Percentiles rank a stretch among this genome's conserved stretches.
Evolutionary conservation across 2,329 filamentous ascomycete genomes (phyloP).

Genomic region (Phialocephala subalpina): DNA sequence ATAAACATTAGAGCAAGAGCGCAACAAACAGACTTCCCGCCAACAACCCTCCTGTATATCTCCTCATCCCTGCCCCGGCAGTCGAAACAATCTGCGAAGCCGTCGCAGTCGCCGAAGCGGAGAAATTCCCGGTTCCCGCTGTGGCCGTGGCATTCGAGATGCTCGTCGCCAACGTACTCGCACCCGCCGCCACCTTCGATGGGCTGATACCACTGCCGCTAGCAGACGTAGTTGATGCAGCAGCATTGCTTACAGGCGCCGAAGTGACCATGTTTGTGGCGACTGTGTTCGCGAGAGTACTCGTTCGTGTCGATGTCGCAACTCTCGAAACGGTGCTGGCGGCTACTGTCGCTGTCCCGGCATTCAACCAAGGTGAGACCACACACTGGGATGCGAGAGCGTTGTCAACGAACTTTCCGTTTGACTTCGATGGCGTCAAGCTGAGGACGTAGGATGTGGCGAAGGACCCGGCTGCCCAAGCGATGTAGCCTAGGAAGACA

Average conservation of each 20-base stretch:
- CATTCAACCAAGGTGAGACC: conserved; percentile 33
- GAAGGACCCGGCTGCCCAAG: conserved; percentile 48
- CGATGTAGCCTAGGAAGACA: conserved; percentile 48
- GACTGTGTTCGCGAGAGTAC: background rate
- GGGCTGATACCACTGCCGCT: background rate
- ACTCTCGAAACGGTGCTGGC: background rate
- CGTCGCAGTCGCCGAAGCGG: background rate
- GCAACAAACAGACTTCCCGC: conserved; percentile 13
- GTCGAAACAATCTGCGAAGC: conserved; percentile 1
- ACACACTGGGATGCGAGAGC: conserved; percentile 37
- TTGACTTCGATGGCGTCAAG: conserved; percentile 34
- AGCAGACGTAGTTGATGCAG: background rate
- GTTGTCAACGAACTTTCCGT: conserved; percentile 36
- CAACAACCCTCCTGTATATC: conserved; percentile 12
- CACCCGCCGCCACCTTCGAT: no score
- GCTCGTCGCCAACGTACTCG: background rate
- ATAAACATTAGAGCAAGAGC: conserved; percentile 7
- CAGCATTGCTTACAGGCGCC: background rate
- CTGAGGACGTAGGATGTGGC: conserved; percentile 34
- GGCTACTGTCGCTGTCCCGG: conserved; percentile 15
- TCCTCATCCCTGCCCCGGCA: conserved; percentile 12
- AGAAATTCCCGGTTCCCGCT: conserved; percentile 7
- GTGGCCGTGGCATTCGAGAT: background rate
- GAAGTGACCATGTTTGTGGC: background rate
- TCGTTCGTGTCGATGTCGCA: background rate